Evolutionary conservation across 495 filamentous ascomycete species (phyloP), one percentile per base, ranked within the genome.

Genomic region (Aspergillus sparsus): DNA sequence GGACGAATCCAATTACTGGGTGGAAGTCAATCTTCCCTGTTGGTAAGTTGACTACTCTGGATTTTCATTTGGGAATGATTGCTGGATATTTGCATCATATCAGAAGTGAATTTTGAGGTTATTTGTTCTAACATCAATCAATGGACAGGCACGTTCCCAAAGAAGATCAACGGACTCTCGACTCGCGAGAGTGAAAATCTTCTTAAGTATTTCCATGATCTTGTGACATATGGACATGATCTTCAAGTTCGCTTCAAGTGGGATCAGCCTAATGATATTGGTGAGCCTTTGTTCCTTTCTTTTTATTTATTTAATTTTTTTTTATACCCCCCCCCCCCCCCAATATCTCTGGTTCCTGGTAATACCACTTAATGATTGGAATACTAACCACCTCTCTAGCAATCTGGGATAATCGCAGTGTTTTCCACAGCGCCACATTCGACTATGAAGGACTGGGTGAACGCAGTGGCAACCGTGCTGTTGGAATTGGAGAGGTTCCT

Each of bases 401-500:
- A 0, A 89, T 92, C 63, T 92, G 89, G 89, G 89, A 91, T 65
- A 91, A 91, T 63, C 74, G 89, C 13, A 82, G 80, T 59, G 80
- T 83, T 5, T 89, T 84, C 71, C 89, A 91, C 64, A 80, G 83
- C 13, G 87, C 88, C 0, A 91, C 87, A 6, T 83, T 79, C 35
- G 89, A 91, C 68, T 86, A 83, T 66, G 78, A 78, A 9, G 83
- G 76, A 0, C 69, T 84, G 11, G 88, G 84, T 0, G 77, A 82
- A 65, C 69, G 87, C 53, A 78, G 77, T 60, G 87, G 87, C 0
- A 78, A 83, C 49, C 71, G 88, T 6, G 83, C 82, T 31, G 84
- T 89, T 3, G 83, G 85, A 35, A 61, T 89, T 37, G 88, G 86
- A 0, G 87, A 90, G 77, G 75, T 72, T 56, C 87, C 88, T 0